phyloP scores from a whole-genome alignment of 2,329 filamentous ascomycete genomes.

The Aspergillus thermomutatus region DNA sequence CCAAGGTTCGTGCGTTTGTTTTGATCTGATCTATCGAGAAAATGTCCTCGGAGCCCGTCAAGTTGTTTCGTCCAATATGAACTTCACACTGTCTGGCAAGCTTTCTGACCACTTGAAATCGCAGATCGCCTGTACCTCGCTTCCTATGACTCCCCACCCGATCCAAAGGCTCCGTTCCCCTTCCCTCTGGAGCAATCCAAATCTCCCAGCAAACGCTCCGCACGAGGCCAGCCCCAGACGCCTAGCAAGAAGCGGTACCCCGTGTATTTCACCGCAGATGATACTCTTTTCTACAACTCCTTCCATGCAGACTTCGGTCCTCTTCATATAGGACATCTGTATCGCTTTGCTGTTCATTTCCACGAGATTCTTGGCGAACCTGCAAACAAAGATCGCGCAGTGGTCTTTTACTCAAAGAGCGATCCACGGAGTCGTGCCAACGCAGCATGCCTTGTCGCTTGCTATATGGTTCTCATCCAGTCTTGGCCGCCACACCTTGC shows the following conservation, averaged over 20 bases:
- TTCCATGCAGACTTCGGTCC: slow-evolving; percentile 99
- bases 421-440: slow-evolving; percentile 88
- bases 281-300: slow-evolving; percentile 90
- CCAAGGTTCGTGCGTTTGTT: slow-evolving; percentile 63
- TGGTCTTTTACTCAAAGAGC: slow-evolving; percentile 93
- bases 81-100: neutral
- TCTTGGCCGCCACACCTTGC: slow-evolving; percentile 96
- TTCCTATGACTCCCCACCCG: slow-evolving; percentile 80
- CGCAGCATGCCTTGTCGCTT: slow-evolving; percentile 88
- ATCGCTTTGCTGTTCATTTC: slow-evolving; percentile 92
- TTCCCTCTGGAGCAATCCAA: slow-evolving; percentile 61
- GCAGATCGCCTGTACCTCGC: slow-evolving; percentile 91
- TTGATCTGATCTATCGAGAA: neutral
- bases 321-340: slow-evolving; percentile 93
- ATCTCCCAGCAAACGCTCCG: slow-evolving; percentile 73
- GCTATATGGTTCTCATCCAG: slow-evolving; percentile 98
- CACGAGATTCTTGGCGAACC: slow-evolving; percentile 92
- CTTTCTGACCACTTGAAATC: slow-evolving; percentile 4
- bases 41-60: neutral
- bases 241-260: slow-evolving; percentile 59
- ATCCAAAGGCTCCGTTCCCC: slow-evolving; percentile 78
- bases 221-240: slow-evolving; percentile 60
- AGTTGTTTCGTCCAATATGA: slow-evolving; percentile 12
- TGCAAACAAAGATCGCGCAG: slow-evolving; percentile 81
- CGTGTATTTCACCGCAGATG: slow-evolving; percentile 94